Percentiles rank a stretch among this genome's conserved stretches.
These are phyloP conservation scores for Podospora conica DNA, from an alignment of 495 filamentous ascomycete species.

Conservation along the genomic window DNA sequence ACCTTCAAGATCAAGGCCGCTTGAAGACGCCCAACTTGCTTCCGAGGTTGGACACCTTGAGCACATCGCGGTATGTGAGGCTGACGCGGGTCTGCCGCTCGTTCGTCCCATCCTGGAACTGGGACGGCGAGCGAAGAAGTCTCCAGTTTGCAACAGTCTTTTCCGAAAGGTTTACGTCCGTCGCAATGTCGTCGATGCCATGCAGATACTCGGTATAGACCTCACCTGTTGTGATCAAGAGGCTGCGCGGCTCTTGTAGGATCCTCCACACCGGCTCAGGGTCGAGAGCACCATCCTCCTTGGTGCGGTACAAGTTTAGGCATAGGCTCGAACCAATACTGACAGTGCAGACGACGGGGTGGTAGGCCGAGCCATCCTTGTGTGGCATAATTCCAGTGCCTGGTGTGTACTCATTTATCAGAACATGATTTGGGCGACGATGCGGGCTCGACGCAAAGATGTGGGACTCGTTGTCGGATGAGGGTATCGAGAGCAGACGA, in stretches of 20 bases:
- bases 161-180: conserved; percentile 54
- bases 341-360: conserved; percentile 83
- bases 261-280: conserved; percentile 57
- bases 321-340: conserved; percentile 73
- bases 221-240: conserved; percentile 63
- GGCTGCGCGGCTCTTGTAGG: conserved; percentile 78
- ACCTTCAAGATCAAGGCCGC: conserved; percentile 15
- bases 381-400: conserved; percentile 95
- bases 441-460: conserved; percentile 73
- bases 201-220: conserved; percentile 72
- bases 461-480: conserved; percentile 28
- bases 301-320: conserved; percentile 69
- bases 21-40: conserved; percentile 55
- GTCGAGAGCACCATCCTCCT: conserved; percentile 43
- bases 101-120: conserved; percentile 53
- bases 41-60: conserved; percentile 74
- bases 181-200: conserved; percentile 59
- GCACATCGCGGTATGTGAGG: conserved; percentile 88
- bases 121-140: conserved; percentile 55
- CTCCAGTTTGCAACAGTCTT: conserved; percentile 77
- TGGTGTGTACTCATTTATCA: conserved; percentile 85
- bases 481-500: conserved; percentile 52
- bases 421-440: conserved; percentile 74
- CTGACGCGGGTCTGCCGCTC: conserved; percentile 67
- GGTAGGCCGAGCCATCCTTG: conserved; percentile 85